phyloP scores from a whole-genome alignment of 176 grass and related monocot species.

The Guadua angustifolia region DNA sequence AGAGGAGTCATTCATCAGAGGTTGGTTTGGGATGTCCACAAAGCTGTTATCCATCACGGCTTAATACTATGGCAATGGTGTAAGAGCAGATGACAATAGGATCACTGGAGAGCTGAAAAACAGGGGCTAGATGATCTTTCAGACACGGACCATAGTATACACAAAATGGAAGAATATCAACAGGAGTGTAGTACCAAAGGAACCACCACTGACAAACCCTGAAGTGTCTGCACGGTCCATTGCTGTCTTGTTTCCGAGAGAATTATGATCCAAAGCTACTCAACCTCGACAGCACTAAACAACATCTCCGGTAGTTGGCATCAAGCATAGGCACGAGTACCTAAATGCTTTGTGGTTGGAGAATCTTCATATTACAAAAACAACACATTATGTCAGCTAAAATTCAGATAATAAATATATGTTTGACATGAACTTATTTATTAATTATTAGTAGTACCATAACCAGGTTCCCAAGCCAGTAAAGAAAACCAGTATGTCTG shows the following conservation, averaged over 20 bases:
- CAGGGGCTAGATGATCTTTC: slow-evolving; percentile 31
- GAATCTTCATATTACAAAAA: slow-evolving; percentile 19
- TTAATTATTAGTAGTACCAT: slow-evolving; percentile 6
- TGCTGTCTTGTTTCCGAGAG: background rate
- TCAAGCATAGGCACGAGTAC: slow-evolving; percentile 25
- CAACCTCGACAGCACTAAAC: slow-evolving; percentile 33
- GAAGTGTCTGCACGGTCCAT: slow-evolving; percentile 74
- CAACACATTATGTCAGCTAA: slow-evolving; percentile 19
- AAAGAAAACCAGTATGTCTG: slow-evolving; percentile 3
- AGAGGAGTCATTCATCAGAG: slow-evolving; percentile 39
- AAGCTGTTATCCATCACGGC: slow-evolving; percentile 44
- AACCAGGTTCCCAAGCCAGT: background rate
- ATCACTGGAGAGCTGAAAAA: slow-evolving; percentile 33
- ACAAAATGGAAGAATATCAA: slow-evolving; percentile 65
- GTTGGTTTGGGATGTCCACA: slow-evolving; percentile 33
- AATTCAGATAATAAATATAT: slow-evolving; percentile 36
- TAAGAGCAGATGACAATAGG: slow-evolving; percentile 13
- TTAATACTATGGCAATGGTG: background rate
- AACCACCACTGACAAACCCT: slow-evolving; percentile 70
- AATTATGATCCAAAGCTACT: slow-evolving; percentile 43
- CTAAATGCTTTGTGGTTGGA: background rate
- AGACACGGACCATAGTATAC: slow-evolving; percentile 39
- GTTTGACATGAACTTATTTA: slow-evolving; percentile 5
- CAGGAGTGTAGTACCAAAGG: slow-evolving; percentile 49
- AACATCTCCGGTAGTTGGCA: slow-evolving; percentile 33